Base-by-base conservation (phyloP, 495 filamentous ascomycete genomes). In the Niebla homalea region DNA sequence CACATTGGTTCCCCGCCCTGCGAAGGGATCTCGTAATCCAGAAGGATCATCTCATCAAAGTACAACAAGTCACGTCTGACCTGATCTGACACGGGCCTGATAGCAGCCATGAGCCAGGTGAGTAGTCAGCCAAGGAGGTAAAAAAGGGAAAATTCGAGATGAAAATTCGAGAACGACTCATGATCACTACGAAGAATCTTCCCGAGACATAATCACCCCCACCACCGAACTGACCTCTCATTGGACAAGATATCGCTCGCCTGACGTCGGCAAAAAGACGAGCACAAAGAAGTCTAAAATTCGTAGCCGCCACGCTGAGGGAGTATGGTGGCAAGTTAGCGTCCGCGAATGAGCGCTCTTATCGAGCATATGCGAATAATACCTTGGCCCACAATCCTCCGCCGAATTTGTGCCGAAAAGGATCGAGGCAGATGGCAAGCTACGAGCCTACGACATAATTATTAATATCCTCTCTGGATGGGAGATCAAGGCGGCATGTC, bases 241-340 rank as follows among this genome's bases (percentile, higher is more conserved):
- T 32, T 32, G 29, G 29, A 41, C 39, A 16, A 45, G n/a, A 36
- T 15, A 36, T 16, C 32, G 18, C 32, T 48, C 45, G 45, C 45
- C 36, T 48, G 45, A 48, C 19, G 45, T 48, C 45, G 45, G 45
- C 45, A 48, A 48, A 35, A 48, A 36, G 21, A 41, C 12, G 8
- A 32, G 14, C 29, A 32, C 29, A 32, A 32, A 32, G 29, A 32
- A 32, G 29, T 32, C 29, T 32, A 32, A 32, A 32, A 32, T 41
- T 15, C 39, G 3, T 41, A 41, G 39, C 39, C 39, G 39, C 39
- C 39, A 41, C 39, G 39, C 39, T 41, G 39, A 41, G 18, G 18
- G 18, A 19, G 18, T 15, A 26, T 48, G 36, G 45, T 48, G 45
- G 25, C 45, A 36, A 35, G 25, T 19, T 32, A 35, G 25, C 45